Conservation (phyloP, 495 filamentous ascomycete genomes). For the Penicillium ucsense region DNA sequence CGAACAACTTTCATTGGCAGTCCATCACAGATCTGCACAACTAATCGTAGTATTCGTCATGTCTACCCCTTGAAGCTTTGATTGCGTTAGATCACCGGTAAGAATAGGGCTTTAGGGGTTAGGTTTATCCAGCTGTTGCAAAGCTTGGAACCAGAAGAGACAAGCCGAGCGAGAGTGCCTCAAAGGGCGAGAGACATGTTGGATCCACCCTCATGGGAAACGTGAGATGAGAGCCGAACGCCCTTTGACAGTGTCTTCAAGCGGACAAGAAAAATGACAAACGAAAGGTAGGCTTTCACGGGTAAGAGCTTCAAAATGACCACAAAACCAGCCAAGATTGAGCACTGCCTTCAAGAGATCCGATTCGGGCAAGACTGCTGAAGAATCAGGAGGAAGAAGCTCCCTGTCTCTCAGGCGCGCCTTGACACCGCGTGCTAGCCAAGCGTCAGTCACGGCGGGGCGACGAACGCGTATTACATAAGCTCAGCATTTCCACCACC, state of each 20-base stretch:
- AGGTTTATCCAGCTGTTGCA: slow-evolving; percentile 21
- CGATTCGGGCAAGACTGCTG: slow-evolving; percentile 14
- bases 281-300: slow-evolving; percentile 6
- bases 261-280: slow-evolving; percentile 10
- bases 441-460: not conserved
- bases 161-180: slow-evolving; percentile 26
- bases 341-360: slow-evolving; percentile 3
- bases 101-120: slow-evolving; percentile 32
- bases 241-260: slow-evolving; percentile 12
- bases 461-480: not conserved
- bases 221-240: slow-evolving; percentile 7
- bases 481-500: not conserved
- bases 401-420: not conserved
- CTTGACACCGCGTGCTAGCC: slow-evolving; percentile 4
- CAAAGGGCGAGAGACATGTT: slow-evolving; percentile 19
- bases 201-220: slow-evolving; percentile 11
- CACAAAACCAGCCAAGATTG: not conserved
- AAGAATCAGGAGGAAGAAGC: slow-evolving; percentile 8
- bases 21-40: slow-evolving; percentile 17
- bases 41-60: slow-evolving; percentile 29
- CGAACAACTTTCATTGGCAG: slow-evolving; percentile 27
- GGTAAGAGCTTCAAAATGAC: not conserved
- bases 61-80: slow-evolving; percentile 30
- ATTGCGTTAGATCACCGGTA: slow-evolving; percentile 19
- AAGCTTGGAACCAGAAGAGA: slow-evolving; percentile 10